Percentiles rank a stretch among this genome's conserved stretches.
Conservation (phyloP, 306 rosid genomes). For the Adenanthera pavonina region DNA sequence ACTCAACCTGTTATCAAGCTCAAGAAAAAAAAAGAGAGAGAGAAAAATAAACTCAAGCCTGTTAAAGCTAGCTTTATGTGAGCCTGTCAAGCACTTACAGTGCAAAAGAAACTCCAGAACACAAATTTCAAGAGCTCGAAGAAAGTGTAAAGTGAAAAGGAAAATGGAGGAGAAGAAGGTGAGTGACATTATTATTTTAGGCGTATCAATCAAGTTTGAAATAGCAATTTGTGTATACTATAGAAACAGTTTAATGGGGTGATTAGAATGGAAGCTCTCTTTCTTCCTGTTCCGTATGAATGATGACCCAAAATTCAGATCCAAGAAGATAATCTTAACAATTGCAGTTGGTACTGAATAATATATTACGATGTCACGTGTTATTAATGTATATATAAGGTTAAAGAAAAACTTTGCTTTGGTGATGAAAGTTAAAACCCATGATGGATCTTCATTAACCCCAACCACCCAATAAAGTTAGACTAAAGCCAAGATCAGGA, state of each 20-base stretch:
- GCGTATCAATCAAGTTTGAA: constrained; percentile 28
- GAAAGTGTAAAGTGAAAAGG: constrained; percentile 10
- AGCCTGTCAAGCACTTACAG: constrained; percentile 16
- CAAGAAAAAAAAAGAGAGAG: too few species aligned
- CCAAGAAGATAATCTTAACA: constrained; percentile 17
- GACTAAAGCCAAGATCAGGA: constrained; percentile 19
- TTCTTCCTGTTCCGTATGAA: constrained; percentile 7
- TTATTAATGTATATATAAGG: constrained; percentile 15
- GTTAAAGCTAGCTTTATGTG: constrained; percentile 35
- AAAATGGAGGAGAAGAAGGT: not conserved
- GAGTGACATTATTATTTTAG: constrained; percentile 6
- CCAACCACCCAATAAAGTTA: constrained; percentile 44
- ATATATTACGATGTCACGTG: not conserved
- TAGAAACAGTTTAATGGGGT: not conserved
- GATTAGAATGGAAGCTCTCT: constrained; percentile 9
- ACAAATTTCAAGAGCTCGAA: constrained; percentile 23
- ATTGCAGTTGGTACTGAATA: constrained; percentile 40
- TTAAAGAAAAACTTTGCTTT: constrained; percentile 38
- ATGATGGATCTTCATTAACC: constrained; percentile 38
- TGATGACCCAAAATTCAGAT: constrained; percentile 7
- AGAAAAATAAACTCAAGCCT: not conserved
- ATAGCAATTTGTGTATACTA: not conserved
- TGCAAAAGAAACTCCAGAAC: constrained; percentile 10
- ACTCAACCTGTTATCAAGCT: not conserved
- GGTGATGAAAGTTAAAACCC: constrained; percentile 3